Conservation (phyloP, 371 early-diverging fungal species). For the Vavraia culicis region DNA sequence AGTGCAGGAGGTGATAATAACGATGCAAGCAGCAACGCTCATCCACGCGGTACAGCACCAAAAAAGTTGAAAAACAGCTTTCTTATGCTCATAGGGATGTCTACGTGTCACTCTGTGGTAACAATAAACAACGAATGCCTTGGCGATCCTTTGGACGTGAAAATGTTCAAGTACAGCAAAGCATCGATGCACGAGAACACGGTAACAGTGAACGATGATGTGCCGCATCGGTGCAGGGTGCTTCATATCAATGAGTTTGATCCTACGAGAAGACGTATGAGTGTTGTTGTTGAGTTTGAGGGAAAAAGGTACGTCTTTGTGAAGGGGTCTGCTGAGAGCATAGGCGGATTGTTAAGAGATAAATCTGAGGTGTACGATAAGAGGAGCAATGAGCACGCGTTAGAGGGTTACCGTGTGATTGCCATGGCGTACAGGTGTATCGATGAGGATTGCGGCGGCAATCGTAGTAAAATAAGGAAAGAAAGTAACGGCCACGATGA, state of each 20-base stretch:
- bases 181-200: neutral
- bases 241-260: constrained; percentile 81
- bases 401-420: constrained; percentile 40
- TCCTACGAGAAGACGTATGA: constrained; percentile 66
- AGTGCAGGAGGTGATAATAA: no score
- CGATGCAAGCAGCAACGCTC: no score
- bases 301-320: constrained; percentile 17
- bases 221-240: neutral
- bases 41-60: neutral
- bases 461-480: neutral
- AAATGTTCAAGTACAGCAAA: constrained; percentile 62
- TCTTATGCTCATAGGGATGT: constrained; percentile 48
- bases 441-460: neutral
- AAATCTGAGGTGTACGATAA: constrained; percentile 15
- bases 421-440: constrained; percentile 35
- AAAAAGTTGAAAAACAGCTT: constrained; percentile 1
- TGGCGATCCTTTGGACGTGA: constrained; percentile 89
- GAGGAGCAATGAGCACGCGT: constrained; percentile 21
- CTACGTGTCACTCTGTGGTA: constrained; percentile 81
- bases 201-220: constrained; percentile 2
- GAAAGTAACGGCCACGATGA: constrained; percentile 28
- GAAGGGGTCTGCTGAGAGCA: constrained; percentile 41
- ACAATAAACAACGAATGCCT: constrained; percentile 61
- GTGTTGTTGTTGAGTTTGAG: constrained; percentile 52
- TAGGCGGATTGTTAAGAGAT: constrained; percentile 10